Evolutionary conservation across 1,284 basidiomycete species (phyloP).

Genomic region (Boletus subluridellus): DNA sequence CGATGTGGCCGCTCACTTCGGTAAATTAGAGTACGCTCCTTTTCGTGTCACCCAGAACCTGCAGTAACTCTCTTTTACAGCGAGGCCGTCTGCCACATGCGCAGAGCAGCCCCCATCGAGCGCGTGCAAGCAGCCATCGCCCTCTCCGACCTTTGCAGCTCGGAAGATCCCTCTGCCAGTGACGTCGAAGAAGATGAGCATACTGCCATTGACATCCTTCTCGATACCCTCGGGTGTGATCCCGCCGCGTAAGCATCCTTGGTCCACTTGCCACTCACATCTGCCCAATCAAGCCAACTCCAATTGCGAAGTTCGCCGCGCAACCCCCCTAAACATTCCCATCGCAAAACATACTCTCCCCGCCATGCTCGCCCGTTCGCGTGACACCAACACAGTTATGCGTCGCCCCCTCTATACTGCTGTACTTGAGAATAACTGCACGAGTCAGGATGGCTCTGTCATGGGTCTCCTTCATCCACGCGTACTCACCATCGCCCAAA

Average conservation of each 20-base stretch:
- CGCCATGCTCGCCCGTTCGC: slow-evolving; percentile 73
- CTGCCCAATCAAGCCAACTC: too few species aligned
- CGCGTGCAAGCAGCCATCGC: slow-evolving; percentile 85
- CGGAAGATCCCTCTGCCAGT: slow-evolving; percentile 63
- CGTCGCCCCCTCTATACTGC: too few species aligned
- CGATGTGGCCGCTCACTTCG: slow-evolving; percentile 75
- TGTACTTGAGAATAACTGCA: too few species aligned
- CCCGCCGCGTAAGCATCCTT: too few species aligned
- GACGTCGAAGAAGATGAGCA: background rate
- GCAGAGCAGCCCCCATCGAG: slow-evolving; percentile 71
- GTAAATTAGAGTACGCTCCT: slow-evolving; percentile 75
- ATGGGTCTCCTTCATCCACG: too few species aligned
- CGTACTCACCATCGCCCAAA: too few species aligned
- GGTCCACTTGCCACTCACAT: too few species aligned
- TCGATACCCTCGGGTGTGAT: too few species aligned
- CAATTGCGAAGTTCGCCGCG: slow-evolving; percentile 46
- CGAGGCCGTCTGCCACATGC: slow-evolving; percentile 73
- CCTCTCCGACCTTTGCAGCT: slow-evolving; percentile 78
- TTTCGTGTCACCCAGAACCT: background rate
- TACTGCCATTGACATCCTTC: too few species aligned
- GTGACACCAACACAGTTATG: slow-evolving; percentile 65
- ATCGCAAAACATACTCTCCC: slow-evolving; percentile 60
- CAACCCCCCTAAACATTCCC: slow-evolving; percentile 79
- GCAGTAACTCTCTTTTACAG: slow-evolving; percentile 39
- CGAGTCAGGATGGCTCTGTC: too few species aligned